Evolutionary conservation across 768 basidiomycete species (phyloP), one percentile per base, ranked within the genome.

Genomic region (Hygrocybe coccinea): DNA sequence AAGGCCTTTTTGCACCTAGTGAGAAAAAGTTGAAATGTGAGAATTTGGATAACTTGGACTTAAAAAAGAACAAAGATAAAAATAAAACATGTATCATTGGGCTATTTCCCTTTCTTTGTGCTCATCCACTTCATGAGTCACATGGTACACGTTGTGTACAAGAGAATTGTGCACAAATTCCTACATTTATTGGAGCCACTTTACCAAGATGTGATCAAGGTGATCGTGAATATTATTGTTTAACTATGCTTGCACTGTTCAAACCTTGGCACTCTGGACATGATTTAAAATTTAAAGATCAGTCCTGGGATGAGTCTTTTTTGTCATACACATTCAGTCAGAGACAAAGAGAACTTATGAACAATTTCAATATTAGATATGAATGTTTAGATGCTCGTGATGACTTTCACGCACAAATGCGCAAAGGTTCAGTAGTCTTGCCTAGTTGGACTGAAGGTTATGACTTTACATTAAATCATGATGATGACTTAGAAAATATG

Each of bases 381-480:
- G 71, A 75, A 59, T 74, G 73, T 54, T 41, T 66, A n/a, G 71
- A 74, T 67, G 67, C 67, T n/a, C 34, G 35, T 29, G 45, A 41
- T 45, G 14, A 52, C 35, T 19, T 39, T 37, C 21, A 21, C 45
- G 15, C n/a, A 11, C 15, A 56, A 38, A n/a, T n/a, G n/a, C n/a
- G n/a, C n/a, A n/a, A n/a, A n/a, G n/a, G n/a, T n/a, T n/a, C n/a
- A n/a, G n/a, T n/a, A n/a, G n/a, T n/a, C n/a, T n/a, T n/a, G n/a
- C n/a, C n/a, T n/a, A n/a, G n/a, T n/a, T n/a, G n/a, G n/a, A n/a
- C n/a, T n/a, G n/a, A n/a, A n/a, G n/a, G n/a, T n/a, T n/a, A n/a
- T n/a, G n/a, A n/a, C n/a, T n/a, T n/a, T n/a, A n/a, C n/a, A n/a
- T n/a, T n/a, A n/a, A n/a, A n/a, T n/a, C n/a, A n/a, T n/a, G n/a